Base-by-base conservation (phyloP, 1,284 basidiomycete genomes). In the Pseudozyma thailandica region DNA sequence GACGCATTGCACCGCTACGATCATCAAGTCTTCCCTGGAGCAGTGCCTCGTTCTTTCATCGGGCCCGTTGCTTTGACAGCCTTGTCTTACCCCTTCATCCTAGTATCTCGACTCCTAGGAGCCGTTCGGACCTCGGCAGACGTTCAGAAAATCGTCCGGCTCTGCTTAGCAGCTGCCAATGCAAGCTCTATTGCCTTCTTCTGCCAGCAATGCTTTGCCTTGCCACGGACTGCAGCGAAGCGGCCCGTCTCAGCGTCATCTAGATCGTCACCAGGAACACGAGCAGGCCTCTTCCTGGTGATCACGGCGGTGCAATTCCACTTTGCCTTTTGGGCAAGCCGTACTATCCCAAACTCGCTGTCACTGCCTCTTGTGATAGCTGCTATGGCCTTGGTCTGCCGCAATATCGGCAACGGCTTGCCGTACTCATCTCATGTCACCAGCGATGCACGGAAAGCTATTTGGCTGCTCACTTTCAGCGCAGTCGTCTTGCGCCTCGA, bases 341-440 rank as follows among this genome's bases (percentile, higher is more conserved):
- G 95, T 44, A 96, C 95, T 0, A 85, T 97, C 15, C 94, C 95
- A 0, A 99, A 99, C 83, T 94, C 94, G 88, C 89, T 94, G 66
- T 93, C 93, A 4, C 85, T 95, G 18, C 86, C 91, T 3, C 41
- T 91, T 89, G 91, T 50, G 90, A 90, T 56, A 66, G n/a, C 90
- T 16, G 87, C 90, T 0, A 83, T 87, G 10, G 89, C 85, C 42
- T 74, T 88, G 0, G 80, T 92, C 3, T 77, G 91, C 38, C 82
- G 86, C 23, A 58, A 50, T 28, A 37, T 65, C 12, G 51, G 44
- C 16, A 12, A n/a, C 4, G 13, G 2, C 16, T 12, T 16, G 16
- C 15, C 15, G 4, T 28, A 31, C n/a, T 13, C 43, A 84, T 10
- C 20, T 2, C 31, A 21, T 10, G 16, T 9, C 12, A 15, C 8